Percentiles rank a stretch among this genome's conserved stretches.
phyloP scores from a whole-genome alignment of 345 rosid genomes.

The Schrenkiella parvula region DNA sequence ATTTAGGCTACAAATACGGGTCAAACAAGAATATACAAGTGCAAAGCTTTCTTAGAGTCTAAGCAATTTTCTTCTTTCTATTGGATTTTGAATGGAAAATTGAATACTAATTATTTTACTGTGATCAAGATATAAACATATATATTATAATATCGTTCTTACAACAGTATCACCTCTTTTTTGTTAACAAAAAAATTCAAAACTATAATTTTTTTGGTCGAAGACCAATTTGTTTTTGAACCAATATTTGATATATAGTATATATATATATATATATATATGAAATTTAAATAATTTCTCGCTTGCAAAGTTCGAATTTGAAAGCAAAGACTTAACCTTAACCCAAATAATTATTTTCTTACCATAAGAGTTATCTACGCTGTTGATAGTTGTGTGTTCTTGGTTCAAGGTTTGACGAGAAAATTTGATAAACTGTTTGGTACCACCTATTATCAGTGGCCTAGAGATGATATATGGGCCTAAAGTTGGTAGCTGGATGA shows the following conservation, averaged over 20 bases:
- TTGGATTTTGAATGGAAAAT: constrained; percentile 8
- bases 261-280: too few relatives aligned
- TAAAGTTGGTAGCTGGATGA: neutral
- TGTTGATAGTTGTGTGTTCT: neutral
- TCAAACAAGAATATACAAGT: constrained; percentile 67
- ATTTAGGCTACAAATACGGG: constrained; percentile 64
- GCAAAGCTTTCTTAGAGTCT: constrained; percentile 44
- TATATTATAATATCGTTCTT: neutral
- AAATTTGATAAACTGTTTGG: neutral
- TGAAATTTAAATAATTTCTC: too few relatives aligned
- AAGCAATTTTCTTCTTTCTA: constrained; percentile 43
- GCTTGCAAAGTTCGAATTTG: neutral
- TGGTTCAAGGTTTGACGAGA: constrained; percentile 2
- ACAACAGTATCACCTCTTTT: neutral
- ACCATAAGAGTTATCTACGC: neutral
- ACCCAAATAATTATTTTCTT: neutral
- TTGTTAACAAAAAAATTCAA: neutral
- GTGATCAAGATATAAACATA: neutral
- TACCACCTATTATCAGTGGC: neutral
- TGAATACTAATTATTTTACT: neutral
- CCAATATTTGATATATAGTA: too few relatives aligned
- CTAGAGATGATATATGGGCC: neutral
- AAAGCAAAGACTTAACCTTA: neutral
- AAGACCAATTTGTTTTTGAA: too few relatives aligned
- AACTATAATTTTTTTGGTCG: neutral